Evolutionary conservation across 169 alveolate genomes (phyloP), one percentile per base, ranked within the genome.

Genomic region (Eimeria maxima): DNA sequence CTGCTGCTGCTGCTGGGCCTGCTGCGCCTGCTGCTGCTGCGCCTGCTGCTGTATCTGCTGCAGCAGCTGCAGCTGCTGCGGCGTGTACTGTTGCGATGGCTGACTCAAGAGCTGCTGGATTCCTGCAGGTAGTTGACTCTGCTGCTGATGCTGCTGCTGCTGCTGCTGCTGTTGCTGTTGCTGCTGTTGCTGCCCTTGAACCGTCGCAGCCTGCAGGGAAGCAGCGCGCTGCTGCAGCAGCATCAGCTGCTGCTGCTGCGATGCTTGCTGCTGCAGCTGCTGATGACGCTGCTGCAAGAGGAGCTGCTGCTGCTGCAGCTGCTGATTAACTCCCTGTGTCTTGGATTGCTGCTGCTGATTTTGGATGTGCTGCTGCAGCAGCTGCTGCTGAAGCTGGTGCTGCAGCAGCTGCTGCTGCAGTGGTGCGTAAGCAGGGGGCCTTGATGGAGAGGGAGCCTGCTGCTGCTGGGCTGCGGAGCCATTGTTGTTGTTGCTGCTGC

Each of bases 371-470:
- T 80, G 89, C 69, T 80, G 89, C 45, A 80, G 67, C 65, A 80
- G 89, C 89, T 80, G 89, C 89, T 80, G 89, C 69, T 80, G 91
- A 74, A 83, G 91, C 91, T 83, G 91, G 38, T 83, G 91, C 91
- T 83, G 91, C 69, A 83, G 91, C n/a, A 83, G 91, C 73, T 83
- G 91, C 91, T 83, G 91, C 91, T 83, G 91, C 91, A 83, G 74
- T n/a, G 91, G 91, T 1, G 74, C 55, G 27, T 83, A 83, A 6
- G 74, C 91, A 4, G 69, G 91, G 5, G 73, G 91, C 73, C 91
- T 50, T 55, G 91, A 53, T 11, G 91, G 91, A 24, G 91, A 83
- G 45, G 91, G 91, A 20, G 91, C 74, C 74, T 83, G 69, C 53
- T 83, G 91, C 91, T 83, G 91, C 91, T 83, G 91, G 67, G 74